Evolutionary conservation across 176 grass and related monocot genomes (phyloP).

Genomic region (Coix lacrymajobi): DNA sequence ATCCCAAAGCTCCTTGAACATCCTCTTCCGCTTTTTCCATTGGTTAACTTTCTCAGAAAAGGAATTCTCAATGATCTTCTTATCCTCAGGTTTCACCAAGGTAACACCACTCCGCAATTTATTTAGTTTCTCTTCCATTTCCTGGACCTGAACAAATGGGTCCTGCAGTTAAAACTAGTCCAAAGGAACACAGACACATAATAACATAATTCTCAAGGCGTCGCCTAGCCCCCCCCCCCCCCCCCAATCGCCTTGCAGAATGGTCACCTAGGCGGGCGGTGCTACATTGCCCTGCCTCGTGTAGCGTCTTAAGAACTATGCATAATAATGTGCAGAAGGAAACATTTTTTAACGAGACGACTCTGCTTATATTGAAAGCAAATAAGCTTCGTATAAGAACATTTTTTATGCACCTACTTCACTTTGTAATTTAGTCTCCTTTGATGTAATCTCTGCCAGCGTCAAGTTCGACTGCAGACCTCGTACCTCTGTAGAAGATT

Average conservation of each 20-base stretch:
- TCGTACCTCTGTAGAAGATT: slow-evolving; percentile 61
- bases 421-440: slow-evolving; percentile 62
- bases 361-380: neutral
- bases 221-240: too few relatives aligned
- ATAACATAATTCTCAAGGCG: too few relatives aligned
- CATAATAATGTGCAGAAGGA: neutral
- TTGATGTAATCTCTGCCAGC: slow-evolving; percentile 64
- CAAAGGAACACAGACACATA: neutral
- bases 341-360: neutral
- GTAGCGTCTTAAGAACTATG: too few relatives aligned
- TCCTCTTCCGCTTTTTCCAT: slow-evolving; percentile 93
- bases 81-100: slow-evolving; percentile 95
- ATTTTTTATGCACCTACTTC: slow-evolving; percentile 44
- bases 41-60: slow-evolving; percentile 81
- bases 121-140: slow-evolving; percentile 81
- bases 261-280: too few relatives aligned
- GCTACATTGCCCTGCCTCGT: too few relatives aligned
- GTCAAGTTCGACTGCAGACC: slow-evolving; percentile 90
- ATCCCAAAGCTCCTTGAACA: slow-evolving; percentile 97
- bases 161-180: neutral
- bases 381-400: neutral
- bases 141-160: slow-evolving; percentile 46
- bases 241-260: too few relatives aligned
- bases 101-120: slow-evolving; percentile 67
- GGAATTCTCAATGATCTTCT: slow-evolving; percentile 73